These are phyloP conservation scores for Magnaporthiopsis poae DNA, from an alignment of 2,329 filamentous ascomycete species.

Conservation along the genomic window DNA sequence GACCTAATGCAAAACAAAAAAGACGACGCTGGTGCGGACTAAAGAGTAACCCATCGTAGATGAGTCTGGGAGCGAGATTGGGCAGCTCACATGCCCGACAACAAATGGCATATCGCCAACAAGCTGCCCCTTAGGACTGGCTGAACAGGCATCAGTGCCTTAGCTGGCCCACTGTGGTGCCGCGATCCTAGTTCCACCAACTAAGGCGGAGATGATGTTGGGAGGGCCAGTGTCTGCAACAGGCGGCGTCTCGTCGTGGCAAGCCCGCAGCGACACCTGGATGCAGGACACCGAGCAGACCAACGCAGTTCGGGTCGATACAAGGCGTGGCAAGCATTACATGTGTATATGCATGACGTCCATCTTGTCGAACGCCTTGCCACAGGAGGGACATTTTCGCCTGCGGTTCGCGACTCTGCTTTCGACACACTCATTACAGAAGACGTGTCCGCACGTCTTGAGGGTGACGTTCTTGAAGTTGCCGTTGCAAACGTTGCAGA, in stretches of 20 bases:
- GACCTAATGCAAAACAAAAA: neutral
- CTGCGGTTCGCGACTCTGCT: constrained; percentile 81
- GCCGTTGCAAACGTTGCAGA: constrained; percentile 85
- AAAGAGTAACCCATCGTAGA: neutral
- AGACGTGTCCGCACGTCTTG: constrained; percentile 89
- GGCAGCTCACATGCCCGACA: neutral
- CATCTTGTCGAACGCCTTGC: constrained; percentile 78
- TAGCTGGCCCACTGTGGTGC: neutral
- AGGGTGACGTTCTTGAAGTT: constrained; percentile 91
- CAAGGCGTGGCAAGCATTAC: constrained; percentile 10
- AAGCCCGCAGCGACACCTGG: neutral
- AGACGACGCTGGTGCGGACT: neutral
- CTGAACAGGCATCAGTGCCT: neutral
- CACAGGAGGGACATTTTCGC: constrained; percentile 91
- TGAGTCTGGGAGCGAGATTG: neutral
- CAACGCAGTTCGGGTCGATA: neutral
- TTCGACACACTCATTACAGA: constrained; percentile 84
- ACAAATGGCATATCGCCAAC: neutral
- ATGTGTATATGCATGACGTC: constrained; percentile 70
- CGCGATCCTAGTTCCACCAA: neutral
- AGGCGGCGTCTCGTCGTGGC: neutral
- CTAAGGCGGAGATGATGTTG: neutral
- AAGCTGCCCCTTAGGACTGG: neutral
- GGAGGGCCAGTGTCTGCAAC: neutral
- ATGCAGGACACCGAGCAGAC: neutral